A percentile compares a stretch with the other conserved stretches of the same genome.
phyloP scores from a whole-genome alignment of 1,139 yeast species.

The Arxiozyma bovina region DNA sequence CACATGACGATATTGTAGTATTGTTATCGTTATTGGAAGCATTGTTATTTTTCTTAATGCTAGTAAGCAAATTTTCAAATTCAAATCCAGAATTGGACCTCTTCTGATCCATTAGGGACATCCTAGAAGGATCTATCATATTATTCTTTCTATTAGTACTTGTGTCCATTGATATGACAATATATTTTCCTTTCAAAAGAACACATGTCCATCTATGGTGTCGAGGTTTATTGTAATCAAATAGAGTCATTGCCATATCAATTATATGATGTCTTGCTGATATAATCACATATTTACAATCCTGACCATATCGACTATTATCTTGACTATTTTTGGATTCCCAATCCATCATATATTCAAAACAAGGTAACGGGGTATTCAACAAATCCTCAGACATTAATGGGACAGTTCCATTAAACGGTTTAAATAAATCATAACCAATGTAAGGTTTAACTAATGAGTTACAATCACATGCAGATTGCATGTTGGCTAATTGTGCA shows the following conservation, averaged over 20 bases:
- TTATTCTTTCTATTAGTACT: background rate
- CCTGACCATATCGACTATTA: slow-evolving; percentile 6
- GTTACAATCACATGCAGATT: slow-evolving; percentile 5
- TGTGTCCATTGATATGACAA: slow-evolving; percentile 13
- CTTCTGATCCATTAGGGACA: slow-evolving; percentile 2
- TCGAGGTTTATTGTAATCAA: slow-evolving; percentile 9
- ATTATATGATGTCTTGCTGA: slow-evolving; percentile 28
- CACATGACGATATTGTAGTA: slow-evolving; percentile 4
- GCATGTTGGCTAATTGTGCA: slow-evolving; percentile 6
- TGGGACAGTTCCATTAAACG: slow-evolving; percentile 16
- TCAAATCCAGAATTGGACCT: slow-evolving; percentile 25
- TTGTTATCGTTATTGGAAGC: background rate
- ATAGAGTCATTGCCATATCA: slow-evolving; percentile 22
- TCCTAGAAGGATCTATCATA: slow-evolving; percentile 8
- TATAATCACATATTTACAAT: slow-evolving; percentile 16
- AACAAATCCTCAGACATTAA: slow-evolving; percentile 15
- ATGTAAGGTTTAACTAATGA: slow-evolving; percentile 11
- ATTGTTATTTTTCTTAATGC: background rate
- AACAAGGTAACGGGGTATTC: slow-evolving; percentile 20
- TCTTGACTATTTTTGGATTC: slow-evolving; percentile 2
- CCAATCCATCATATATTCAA: slow-evolving; percentile 15
- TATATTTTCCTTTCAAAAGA: slow-evolving; percentile 12
- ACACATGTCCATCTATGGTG: slow-evolving; percentile 13
- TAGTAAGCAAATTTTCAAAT: slow-evolving; percentile 23
- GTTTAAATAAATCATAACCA: slow-evolving; percentile 19